Percentiles rank a stretch among this genome's conserved stretches.
These are phyloP conservation scores for Albugo candida DNA, from an alignment of 352 stramenopile species.

Conservation along the genomic window DNA sequence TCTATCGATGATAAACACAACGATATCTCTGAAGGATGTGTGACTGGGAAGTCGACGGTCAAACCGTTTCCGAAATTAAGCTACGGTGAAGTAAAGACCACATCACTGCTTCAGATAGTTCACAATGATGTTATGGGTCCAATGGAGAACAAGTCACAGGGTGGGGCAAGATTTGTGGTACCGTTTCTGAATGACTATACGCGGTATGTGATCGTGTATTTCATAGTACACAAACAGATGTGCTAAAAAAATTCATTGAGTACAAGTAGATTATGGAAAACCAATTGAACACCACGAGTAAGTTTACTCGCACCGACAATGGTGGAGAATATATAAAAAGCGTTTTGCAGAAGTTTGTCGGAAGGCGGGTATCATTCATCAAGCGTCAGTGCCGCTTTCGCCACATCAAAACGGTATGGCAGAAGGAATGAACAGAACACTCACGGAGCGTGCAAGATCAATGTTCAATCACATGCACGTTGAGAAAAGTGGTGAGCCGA, in stretches of 20 bases:
- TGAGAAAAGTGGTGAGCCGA: no score
- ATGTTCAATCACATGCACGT: slow-evolving; percentile 7
- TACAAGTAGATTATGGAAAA: slow-evolving; percentile 9
- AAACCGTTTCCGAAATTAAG: not conserved
- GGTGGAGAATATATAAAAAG: no score
- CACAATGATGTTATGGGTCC: not conserved
- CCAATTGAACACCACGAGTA: slow-evolving; percentile 7
- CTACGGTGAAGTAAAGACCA: not conserved
- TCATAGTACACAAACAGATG: slow-evolving; percentile 9
- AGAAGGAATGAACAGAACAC: slow-evolving; percentile 11
- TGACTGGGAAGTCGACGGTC: not conserved
- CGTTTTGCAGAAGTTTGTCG: no score
- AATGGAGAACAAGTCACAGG: not conserved
- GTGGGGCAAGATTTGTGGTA: slow-evolving; percentile 2
- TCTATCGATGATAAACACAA: not conserved
- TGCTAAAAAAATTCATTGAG: no score
- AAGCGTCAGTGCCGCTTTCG: slow-evolving; percentile 8
- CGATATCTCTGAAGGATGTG: not conserved
- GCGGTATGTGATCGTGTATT: slow-evolving; percentile 7
- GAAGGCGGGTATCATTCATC: no score
- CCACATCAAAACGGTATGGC: slow-evolving; percentile 10
- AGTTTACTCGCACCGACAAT: slow-evolving; percentile 14
- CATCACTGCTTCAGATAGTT: not conserved
- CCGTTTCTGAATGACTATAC: slow-evolving; percentile 10
- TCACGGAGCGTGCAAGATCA: no score